Percentiles rank a stretch among this genome's conserved stretches.
Evolutionary conservation across 495 filamentous ascomycete genomes (phyloP).

Genomic region (Aspergillus saccharolyticus): DNA sequence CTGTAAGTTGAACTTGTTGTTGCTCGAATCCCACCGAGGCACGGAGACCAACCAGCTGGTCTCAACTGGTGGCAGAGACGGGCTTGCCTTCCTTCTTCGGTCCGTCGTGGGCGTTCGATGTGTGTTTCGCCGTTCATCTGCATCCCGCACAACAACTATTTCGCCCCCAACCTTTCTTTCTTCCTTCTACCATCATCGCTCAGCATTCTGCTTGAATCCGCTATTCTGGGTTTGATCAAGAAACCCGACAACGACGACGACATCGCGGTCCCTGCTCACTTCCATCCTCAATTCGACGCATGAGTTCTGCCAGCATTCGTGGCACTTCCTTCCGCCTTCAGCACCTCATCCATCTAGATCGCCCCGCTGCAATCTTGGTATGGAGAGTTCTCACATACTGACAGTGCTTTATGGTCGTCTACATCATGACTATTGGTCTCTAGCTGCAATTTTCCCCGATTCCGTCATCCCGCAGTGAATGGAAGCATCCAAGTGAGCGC

Average conservation of each 20-base stretch:
- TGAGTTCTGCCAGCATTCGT: neutral
- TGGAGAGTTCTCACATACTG: constrained; percentile 25
- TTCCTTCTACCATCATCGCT: neutral
- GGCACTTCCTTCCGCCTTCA: constrained; percentile 10
- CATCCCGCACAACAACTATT: neutral
- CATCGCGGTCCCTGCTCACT: neutral
- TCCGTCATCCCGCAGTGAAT: constrained; percentile 13
- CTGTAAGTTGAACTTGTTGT: neutral
- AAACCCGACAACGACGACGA: no score
- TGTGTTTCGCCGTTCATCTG: neutral
- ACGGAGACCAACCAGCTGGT: neutral
- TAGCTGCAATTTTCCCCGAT: constrained; percentile 22
- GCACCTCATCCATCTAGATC: constrained; percentile 24
- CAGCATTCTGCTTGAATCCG: neutral
- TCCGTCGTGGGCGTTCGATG: neutral
- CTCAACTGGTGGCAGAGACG: neutral
- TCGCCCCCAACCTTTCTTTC: neutral
- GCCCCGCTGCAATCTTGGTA: constrained; percentile 31
- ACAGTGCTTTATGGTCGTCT: constrained; percentile 26
- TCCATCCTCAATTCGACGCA: neutral
- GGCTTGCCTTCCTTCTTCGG: neutral
- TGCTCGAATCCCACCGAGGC: neutral
- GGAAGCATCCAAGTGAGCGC: constrained; percentile 16
- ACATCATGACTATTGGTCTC: constrained; percentile 26
- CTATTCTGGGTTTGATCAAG: neutral